Evolutionary conservation across 164 flowering plant species (phyloP).

Genomic region (Platanus orientalis): DNA sequence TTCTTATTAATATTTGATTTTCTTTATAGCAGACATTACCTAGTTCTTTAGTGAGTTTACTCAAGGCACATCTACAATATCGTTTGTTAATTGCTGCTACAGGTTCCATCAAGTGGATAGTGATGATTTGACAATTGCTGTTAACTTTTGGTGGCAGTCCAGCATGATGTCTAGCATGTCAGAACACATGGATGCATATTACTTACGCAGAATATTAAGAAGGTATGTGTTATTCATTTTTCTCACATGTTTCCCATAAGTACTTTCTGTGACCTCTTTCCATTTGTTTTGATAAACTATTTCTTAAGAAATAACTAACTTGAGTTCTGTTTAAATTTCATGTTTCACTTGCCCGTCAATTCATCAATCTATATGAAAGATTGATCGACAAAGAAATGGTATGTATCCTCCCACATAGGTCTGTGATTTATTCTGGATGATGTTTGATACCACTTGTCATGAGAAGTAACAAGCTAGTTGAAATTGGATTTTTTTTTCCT

Average conservation of each 20-base stretch:
- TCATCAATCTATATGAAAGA: constrained; percentile 34
- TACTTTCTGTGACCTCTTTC: background rate
- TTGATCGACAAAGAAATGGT: constrained; percentile 86
- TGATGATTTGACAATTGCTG: constrained; percentile 72
- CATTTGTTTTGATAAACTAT: background rate
- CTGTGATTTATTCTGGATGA: no score
- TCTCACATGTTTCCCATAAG: background rate
- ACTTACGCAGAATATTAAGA: constrained; percentile 72
- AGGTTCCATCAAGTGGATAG: constrained; percentile 99
- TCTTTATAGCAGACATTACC: no score
- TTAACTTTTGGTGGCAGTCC: constrained; percentile 97
- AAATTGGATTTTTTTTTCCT: no score
- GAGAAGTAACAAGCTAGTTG: no score
- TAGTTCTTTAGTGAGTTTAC: constrained; percentile 34
- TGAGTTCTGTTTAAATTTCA: constrained; percentile 16
- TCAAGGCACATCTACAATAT: constrained; percentile 2
- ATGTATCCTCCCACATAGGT: constrained; percentile 21
- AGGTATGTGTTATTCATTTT: constrained; percentile 38
- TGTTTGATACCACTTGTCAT: no score
- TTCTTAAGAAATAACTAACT: constrained; percentile 12
- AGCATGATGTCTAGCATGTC: constrained; percentile 54
- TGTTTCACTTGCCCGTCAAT: constrained; percentile 20
- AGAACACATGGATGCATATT: constrained; percentile 96
- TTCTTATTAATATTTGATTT: no score
- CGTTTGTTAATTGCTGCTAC: constrained; percentile 19